These are phyloP conservation scores for Xylariaceae sp. DNA, from an alignment of 2,329 filamentous ascomycete species.

Conservation along the genomic window DNA sequence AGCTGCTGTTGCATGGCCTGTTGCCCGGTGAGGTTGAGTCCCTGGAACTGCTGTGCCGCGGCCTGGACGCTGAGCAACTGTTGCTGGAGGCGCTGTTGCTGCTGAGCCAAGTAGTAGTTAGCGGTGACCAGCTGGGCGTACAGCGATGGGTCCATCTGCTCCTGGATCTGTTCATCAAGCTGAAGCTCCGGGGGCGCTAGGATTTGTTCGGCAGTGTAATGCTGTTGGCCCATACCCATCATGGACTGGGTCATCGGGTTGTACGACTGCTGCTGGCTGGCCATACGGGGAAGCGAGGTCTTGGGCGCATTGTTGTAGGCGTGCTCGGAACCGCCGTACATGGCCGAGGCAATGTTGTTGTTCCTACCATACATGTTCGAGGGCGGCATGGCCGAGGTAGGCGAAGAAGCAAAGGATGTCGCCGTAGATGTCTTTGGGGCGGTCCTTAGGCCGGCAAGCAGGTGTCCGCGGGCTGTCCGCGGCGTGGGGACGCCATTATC, in stretches of 20 bases:
- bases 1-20: constrained; percentile 28
- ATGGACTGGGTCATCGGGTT: constrained; percentile 17
- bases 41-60: constrained; percentile 77
- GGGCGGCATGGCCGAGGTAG: constrained; percentile 33
- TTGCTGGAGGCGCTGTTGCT: constrained; percentile 92
- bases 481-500: constrained; percentile 73
- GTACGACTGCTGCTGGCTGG: constrained; percentile 29
- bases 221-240: constrained; percentile 37
- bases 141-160: constrained; percentile 77
- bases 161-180: constrained; percentile 63
- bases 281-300: constrained; percentile 47
- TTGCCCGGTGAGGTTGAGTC: constrained; percentile 63
- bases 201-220: constrained; percentile 84
- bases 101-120: constrained; percentile 87
- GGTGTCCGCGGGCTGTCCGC: constrained; percentile 88
- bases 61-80: constrained; percentile 81
- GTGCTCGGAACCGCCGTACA: constrained; percentile 41
- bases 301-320: constrained; percentile 46
- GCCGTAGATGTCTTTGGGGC: constrained; percentile 82
- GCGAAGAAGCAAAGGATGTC: constrained; percentile 61
- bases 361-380: constrained; percentile 38
- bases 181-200: constrained; percentile 78
- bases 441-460: constrained; percentile 88
- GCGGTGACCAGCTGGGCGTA: constrained; percentile 88
- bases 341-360: constrained; percentile 39